Evolutionary conservation across 192 early-diverging fungal species (phyloP).

Genomic region (Funneliformis geosporum): DNA sequence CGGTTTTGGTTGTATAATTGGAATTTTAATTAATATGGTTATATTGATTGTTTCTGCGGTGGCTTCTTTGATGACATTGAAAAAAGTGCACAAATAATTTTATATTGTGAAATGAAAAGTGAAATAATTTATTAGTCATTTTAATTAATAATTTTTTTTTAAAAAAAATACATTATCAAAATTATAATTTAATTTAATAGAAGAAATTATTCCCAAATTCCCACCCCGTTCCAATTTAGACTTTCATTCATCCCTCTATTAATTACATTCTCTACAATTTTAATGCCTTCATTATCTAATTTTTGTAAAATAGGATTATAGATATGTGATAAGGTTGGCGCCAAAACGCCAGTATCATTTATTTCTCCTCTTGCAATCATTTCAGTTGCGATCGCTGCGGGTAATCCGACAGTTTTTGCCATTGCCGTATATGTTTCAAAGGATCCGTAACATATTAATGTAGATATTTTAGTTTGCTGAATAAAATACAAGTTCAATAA

Average conservation of each 20-base stretch:
- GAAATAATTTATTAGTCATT: too few species aligned
- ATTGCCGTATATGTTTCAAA: constrained; percentile 72
- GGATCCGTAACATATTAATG: constrained; percentile 66
- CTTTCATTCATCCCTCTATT: constrained; percentile 42
- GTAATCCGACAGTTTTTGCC: constrained; percentile 81
- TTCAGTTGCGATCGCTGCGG: constrained; percentile 75
- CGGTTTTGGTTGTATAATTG: constrained; percentile 45
- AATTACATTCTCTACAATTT: constrained; percentile 57
- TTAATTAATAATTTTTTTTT: too few species aligned
- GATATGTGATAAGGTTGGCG: constrained; percentile 68
- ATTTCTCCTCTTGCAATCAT: constrained; percentile 61
- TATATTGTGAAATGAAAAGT: too few species aligned
- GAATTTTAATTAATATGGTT: constrained; percentile 38
- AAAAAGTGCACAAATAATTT: neutral
- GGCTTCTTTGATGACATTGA: neutral
- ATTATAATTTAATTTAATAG: neutral
- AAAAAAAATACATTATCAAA: too few species aligned
- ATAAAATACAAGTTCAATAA: neutral
- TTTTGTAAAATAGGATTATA: constrained; percentile 71
- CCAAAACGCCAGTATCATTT: constrained; percentile 62
- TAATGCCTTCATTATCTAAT: constrained; percentile 63
- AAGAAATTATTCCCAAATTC: constrained; percentile 39
- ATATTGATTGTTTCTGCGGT: constrained; percentile 34
- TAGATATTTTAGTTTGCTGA: constrained; percentile 63
- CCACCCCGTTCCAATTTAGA: constrained; percentile 43